Evolutionary conservation across 768 basidiomycete species (phyloP).

Genomic region (Guyanaporus albipodus): DNA sequence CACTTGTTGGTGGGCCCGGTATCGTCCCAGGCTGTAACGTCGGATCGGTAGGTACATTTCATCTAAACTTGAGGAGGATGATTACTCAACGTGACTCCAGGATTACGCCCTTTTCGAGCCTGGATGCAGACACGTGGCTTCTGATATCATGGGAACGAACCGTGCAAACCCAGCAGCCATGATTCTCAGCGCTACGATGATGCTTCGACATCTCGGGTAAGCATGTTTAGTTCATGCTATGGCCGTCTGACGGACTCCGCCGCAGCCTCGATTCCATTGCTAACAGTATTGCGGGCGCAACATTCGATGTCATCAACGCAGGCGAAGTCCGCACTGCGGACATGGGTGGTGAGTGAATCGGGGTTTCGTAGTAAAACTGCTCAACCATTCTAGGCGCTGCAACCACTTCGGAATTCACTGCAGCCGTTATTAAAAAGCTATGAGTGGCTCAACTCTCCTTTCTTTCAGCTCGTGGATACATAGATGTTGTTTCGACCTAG

Average conservation of each 20-base stretch:
- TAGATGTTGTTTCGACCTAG: constrained; percentile 6
- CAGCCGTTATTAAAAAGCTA: constrained; percentile 83
- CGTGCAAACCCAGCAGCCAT: constrained; percentile 97
- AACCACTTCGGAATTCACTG: constrained; percentile 93
- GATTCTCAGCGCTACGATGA: constrained; percentile 96
- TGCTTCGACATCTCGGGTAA: constrained; percentile 94
- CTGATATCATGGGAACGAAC: constrained; percentile 95
- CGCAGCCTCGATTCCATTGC: constrained; percentile 85
- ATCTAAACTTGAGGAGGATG: neutral
- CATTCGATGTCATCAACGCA: constrained; percentile 87
- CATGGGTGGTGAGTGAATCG: constrained; percentile 73
- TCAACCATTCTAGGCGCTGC: constrained; percentile 56
- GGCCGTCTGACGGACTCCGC: constrained; percentile 1
- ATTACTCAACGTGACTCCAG: constrained; percentile 31
- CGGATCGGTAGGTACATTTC: constrained; percentile 60
- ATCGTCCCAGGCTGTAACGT: constrained; percentile 98
- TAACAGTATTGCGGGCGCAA: constrained; percentile 88
- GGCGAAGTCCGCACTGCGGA: constrained; percentile 90
- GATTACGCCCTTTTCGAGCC: constrained; percentile 99
- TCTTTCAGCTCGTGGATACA: neutral
- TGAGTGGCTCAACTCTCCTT: constrained; percentile 23
- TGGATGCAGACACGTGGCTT: constrained; percentile 92
- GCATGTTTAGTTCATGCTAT: constrained; percentile 26
- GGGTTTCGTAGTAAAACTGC: neutral
- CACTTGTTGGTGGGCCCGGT: constrained; percentile 96